phyloP scores from a whole-genome alignment of 164 flowering plant species.

The Vitis cinerea region DNA sequence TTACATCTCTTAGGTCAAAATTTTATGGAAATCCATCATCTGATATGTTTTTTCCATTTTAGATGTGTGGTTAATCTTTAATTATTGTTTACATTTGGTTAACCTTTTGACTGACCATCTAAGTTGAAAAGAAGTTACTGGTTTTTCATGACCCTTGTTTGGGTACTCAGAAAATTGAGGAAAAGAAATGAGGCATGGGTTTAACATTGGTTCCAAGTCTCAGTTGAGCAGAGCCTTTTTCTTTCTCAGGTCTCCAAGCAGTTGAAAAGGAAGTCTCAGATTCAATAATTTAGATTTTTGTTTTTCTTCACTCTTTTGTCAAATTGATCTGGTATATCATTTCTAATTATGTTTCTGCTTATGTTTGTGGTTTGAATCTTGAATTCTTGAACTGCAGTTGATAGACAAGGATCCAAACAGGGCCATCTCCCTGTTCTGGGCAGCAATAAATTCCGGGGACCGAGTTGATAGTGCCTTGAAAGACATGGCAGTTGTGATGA shows the following conservation, averaged over 20 bases:
- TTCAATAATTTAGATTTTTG: not conserved
- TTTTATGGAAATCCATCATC: too few relatives aligned
- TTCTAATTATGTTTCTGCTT: not conserved
- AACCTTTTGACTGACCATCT: too few relatives aligned
- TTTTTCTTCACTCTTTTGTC: not conserved
- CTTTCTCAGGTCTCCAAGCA: too few relatives aligned
- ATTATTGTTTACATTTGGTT: not conserved
- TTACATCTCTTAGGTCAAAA: too few relatives aligned
- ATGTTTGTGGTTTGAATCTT: not conserved
- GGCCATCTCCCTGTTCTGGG: slow-evolving; percentile 82
- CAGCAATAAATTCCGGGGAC: slow-evolving; percentile 80
- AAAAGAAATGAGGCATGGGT: too few relatives aligned
- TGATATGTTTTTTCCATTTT: not conserved
- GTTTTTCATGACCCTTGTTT: too few relatives aligned
- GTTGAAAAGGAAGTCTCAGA: too few relatives aligned
- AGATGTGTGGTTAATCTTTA: not conserved
- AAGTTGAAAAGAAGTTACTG: too few relatives aligned
- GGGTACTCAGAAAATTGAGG: too few relatives aligned
- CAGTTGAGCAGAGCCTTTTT: too few relatives aligned
- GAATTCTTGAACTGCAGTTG: slow-evolving; percentile 36
- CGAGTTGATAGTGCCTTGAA: slow-evolving; percentile 87
- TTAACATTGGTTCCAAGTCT: too few relatives aligned
- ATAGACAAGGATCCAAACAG: slow-evolving; percentile 71
- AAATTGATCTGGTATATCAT: not conserved
- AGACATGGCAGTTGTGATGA: slow-evolving; percentile 94